Conservation (phyloP, 495 filamentous ascomycete species). For the Aspergillus mulundensis region DNA sequence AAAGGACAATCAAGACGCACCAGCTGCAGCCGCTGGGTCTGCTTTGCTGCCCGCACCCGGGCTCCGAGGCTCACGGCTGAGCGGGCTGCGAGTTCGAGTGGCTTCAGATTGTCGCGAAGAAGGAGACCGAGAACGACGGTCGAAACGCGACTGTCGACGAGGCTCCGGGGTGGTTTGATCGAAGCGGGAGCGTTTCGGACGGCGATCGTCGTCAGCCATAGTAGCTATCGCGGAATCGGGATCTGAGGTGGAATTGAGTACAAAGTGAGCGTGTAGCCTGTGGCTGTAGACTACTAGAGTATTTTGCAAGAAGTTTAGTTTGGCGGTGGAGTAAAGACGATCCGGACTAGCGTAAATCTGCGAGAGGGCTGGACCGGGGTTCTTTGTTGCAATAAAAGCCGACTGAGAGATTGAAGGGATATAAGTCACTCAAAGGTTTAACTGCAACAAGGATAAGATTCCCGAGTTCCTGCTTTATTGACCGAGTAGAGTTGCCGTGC, state of each 20-base stretch:
- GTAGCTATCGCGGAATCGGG: constrained; percentile 7
- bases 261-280: not conserved
- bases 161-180: constrained; percentile 81
- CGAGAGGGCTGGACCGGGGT: not conserved
- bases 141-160: constrained; percentile 68
- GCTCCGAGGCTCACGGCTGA: constrained; percentile 55
- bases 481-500: no score
- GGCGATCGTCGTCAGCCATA: constrained; percentile 79
- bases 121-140: constrained; percentile 83
- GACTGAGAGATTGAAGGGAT: not conserved
- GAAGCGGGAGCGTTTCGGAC: constrained; percentile 84
- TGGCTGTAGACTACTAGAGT: not conserved
- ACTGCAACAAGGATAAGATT: not conserved
- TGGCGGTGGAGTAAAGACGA: constrained; percentile 17
- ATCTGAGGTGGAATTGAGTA: constrained; percentile 1
- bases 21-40: constrained; percentile 85
- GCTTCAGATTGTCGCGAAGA: constrained; percentile 57
- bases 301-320: constrained; percentile 23
- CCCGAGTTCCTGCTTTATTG: not conserved
- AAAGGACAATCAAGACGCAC: constrained; percentile 38
- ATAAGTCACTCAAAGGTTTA: not conserved
- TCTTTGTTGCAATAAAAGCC: constrained; percentile 2
- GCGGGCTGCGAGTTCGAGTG: constrained; percentile 75
- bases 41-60: constrained; percentile 37
- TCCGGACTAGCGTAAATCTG: constrained; percentile 11